These are phyloP conservation scores for Laburnicola sp. DNA, from an alignment of 2,329 filamentous ascomycete species.

Conservation along the genomic window DNA sequence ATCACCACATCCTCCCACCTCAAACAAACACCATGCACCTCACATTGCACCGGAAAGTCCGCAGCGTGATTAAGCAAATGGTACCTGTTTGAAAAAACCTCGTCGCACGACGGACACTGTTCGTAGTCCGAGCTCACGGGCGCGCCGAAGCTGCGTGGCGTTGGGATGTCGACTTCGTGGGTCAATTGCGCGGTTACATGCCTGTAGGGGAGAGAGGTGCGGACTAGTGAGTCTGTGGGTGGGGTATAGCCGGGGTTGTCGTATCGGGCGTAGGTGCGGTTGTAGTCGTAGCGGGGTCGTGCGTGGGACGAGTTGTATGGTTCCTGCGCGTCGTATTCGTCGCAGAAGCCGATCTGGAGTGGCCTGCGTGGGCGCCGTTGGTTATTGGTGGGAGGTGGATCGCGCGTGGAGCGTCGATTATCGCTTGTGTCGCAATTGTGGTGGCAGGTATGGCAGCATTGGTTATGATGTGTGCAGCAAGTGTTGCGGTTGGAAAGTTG, in stretches of 20 bases:
- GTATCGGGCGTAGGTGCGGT: slow-evolving; percentile 1
- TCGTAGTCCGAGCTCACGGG: slow-evolving; percentile 26
- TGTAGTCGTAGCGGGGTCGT: too few relatives aligned
- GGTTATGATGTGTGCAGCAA: slow-evolving; percentile 19
- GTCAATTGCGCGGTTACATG: too few relatives aligned
- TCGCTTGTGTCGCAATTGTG: slow-evolving; percentile 13
- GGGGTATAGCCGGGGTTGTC: too few relatives aligned
- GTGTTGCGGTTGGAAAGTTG: slow-evolving; percentile 17
- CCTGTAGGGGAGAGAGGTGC: too few relatives aligned
- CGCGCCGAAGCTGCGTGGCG: slow-evolving; percentile 18
- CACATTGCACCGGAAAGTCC: slow-evolving; percentile 21
- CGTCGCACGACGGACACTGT: slow-evolving; percentile 20
- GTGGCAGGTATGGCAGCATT: not conserved
- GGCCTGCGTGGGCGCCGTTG: not conserved
- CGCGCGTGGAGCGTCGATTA: slow-evolving; percentile 11
- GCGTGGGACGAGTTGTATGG: not conserved
- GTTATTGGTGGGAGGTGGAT: not conserved
- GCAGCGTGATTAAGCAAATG: slow-evolving; percentile 15
- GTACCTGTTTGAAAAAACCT: slow-evolving; percentile 21
- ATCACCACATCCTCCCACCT: slow-evolving; percentile 18
- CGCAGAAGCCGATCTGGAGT: not conserved
- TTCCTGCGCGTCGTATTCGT: slow-evolving; percentile 3
- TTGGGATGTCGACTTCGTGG: slow-evolving; percentile 13
- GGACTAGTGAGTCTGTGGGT: too few relatives aligned
- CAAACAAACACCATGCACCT: slow-evolving; percentile 23